Base-by-base conservation (phyloP, 2,329 filamentous ascomycete genomes). In the Verruconis gallopava region DNA sequence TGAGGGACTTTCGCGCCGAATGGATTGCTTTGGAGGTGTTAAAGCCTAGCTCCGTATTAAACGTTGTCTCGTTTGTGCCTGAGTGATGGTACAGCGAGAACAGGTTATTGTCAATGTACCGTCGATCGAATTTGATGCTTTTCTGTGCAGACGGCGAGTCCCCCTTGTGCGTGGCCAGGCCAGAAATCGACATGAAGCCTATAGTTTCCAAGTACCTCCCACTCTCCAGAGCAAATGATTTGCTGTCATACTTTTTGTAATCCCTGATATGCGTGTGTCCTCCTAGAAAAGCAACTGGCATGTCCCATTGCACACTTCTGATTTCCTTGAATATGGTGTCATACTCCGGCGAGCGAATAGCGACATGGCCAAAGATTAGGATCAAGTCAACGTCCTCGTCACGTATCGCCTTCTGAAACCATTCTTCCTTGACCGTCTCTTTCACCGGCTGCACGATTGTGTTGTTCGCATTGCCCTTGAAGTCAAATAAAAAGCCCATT, bases 401-500 rank as follows among this genome's bases (percentile, higher is more conserved):
- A n/a, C 72, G 70, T 44, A 95, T 81, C 5, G 85, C 85, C 43
- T 83, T 70, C 51, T 85, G 79, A 55, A 96, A 96, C 91, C 91
- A 98, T 4, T 75, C 62, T 57, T 94, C 78, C 55, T 84, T 77
- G 51, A 96, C 72, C 0, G 85, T 81, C 5, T 93, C 73, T 49
- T 81, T 75, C 2, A 94, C 88, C 0, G 72, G 74, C 50, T 85
- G 78, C 0, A 96, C 84, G 3, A 85, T 68, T 0, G 85, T 93
- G 58, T 96, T 96, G 57, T 94, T 91, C 43, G 81, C 81, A 58
- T 94, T 94, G 14, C 79, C 78, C 1, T 75, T 84, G 53, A 98
- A 98, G 62, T 98, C 79, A 60, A 95, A 98, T 3, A 98, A 65
- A 60, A 98, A 96, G 2, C 91, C 91, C 58, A 98, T 88, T 0